Evolutionary conservation across 2,329 filamentous ascomycete genomes (phyloP), one percentile per base, ranked within the genome.

Genomic region (Botrytis elliptica): DNA sequence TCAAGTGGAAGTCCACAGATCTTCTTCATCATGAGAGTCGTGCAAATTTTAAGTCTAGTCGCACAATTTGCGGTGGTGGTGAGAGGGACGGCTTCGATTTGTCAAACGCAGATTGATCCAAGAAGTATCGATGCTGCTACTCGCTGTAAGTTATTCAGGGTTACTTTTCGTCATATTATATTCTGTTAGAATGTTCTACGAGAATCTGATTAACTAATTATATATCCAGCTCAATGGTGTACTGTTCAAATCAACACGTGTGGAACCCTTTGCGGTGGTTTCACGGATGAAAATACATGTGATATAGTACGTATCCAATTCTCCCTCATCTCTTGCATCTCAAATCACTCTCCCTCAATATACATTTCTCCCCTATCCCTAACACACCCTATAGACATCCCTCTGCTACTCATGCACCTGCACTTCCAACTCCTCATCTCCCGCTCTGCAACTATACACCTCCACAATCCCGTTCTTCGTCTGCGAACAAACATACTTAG

Each of bases 391-490:
- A 4, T 60, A 88, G 87, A 77, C 74, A 62, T 83, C 84, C 25
- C 84, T 92, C 74, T 81, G 81, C 57, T 91, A 85, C 84, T 84
- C 79, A 72, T 92, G 90, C 83, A 83, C 83, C 70, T 92, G 90
- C 84, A 77, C 75, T 29, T 40, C 79, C 70, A 86, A 89, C 80
- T 86, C 85, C 77, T 86, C 84, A 59, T 80, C 81, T 10, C 88
- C 88, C 77, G 85, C 89, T 78, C 85, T 90, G 77, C 81, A 83
- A 74, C 82, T 84, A 77, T 92, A 90, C 82, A 78, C 82, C 73
- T 83, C 87, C 81, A 89, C 88, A 29, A 83, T 92, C 65, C 89
- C 89, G 49, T 88, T 84, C 82, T 90, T 84, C 81, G 85, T 89
- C 81, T 92, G 90, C 84, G 79, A 85, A 78, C 82, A 82, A 76